Base-by-base conservation (phyloP, 441 rosid genomes). In the Jatropha multifida region DNA sequence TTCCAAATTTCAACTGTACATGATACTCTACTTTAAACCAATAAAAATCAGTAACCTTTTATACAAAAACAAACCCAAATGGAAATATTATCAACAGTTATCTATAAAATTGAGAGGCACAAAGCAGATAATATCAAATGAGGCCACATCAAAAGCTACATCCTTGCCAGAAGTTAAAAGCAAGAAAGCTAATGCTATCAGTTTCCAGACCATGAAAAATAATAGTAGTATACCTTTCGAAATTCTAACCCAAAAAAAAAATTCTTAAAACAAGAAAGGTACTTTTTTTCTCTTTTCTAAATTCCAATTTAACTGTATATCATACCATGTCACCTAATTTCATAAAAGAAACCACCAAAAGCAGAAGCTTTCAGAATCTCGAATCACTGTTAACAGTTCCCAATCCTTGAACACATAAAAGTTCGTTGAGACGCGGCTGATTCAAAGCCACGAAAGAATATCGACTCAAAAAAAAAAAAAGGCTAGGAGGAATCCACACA, bases 371-470 rank as follows among this genome's bases (percentile, higher is more conserved):
- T 71, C 54, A 38, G 23, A 38, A 14, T 20, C 62, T 27, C 17
- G 37, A 65, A 65, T 67, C 62, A 42, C 72, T 40, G n/a, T 41
- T 63, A 42, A 68, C 59, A 76, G 59, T 58, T 56, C 42, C 51
- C 32, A 58, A 49, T 63, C 66, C 63, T 38, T 18, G 32, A 69
- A 76, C 55, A 37, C 61, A 69, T 18, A 48, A 51, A 40, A 69
- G 59, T 56, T 61, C 51, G 51, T 15, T 8, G 56, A 78, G 27
- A 54, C 69, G 74, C 27, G 74, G n/a, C 78, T 71, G 48, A 68
- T 75, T 68, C 71, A 81, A 65, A 41, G 26, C 63, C 69, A 75
- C 71, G 48, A 48, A 67, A 80, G 74, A 59, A 71, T 42, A 77
- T 32, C n/a, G 46, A 63, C 15, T n/a, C 48, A 44, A 11, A 51